Conservation (phyloP, 192 early-diverging fungal species). For the Coemansia sp. region DNA sequence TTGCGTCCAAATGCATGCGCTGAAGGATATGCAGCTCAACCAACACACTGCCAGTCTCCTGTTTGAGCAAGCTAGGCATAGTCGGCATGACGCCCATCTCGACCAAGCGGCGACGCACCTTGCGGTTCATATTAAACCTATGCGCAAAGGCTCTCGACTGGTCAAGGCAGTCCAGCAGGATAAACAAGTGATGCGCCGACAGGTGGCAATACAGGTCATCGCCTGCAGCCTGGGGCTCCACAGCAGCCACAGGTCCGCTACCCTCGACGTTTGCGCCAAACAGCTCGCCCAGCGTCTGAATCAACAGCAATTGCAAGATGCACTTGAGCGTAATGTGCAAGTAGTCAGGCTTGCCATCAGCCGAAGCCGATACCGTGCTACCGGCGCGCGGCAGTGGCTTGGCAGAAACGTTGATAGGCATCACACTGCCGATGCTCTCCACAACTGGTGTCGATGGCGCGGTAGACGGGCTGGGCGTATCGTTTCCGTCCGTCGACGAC, state of each 20-base stretch:
- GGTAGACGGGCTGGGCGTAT: slow-evolving; percentile 31
- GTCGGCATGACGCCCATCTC: slow-evolving; percentile 86
- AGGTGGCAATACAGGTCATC: slow-evolving; percentile 41
- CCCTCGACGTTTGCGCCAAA: slow-evolving; percentile 59
- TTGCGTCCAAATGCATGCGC: slow-evolving; percentile 66
- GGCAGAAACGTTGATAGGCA: background rate
- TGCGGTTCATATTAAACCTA: slow-evolving; percentile 75
- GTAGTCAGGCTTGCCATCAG: slow-evolving; percentile 68
- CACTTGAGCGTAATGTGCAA: slow-evolving; percentile 87
- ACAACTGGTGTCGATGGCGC: background rate
- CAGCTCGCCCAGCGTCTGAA: slow-evolving; percentile 87
- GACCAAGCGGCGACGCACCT: slow-evolving; percentile 78
- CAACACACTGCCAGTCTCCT: slow-evolving; percentile 78
- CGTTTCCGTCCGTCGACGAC: slow-evolving; percentile 24
- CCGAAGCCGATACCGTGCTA: slow-evolving; percentile 9
- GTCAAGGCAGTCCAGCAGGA: slow-evolving; percentile 78
- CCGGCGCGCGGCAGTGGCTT: slow-evolving; percentile 19
- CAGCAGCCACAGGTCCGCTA: slow-evolving; percentile 34
- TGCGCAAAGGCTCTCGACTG: slow-evolving; percentile 78
- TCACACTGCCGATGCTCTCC: background rate
- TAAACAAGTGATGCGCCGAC: slow-evolving; percentile 66
- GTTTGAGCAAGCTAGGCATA: slow-evolving; percentile 87
- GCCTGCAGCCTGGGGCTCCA: slow-evolving; percentile 22
- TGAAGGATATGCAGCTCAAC: slow-evolving; percentile 72
- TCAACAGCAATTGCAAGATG: slow-evolving; percentile 82